Conservation (phyloP, 495 filamentous ascomycete species). For the Neurospora hispaniola region DNA sequence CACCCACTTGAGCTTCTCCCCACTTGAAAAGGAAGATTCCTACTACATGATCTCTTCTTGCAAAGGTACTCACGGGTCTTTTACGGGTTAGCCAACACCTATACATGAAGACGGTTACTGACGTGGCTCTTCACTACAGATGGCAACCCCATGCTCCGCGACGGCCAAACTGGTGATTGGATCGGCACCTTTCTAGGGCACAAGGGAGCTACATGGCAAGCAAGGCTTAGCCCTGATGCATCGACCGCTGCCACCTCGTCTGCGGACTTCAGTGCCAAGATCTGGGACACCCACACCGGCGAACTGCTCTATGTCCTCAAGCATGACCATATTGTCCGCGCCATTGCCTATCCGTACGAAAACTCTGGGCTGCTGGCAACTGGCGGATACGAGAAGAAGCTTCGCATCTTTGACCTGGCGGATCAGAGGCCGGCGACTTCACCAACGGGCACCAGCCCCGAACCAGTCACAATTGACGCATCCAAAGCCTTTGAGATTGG, state of each 20-base stretch:
- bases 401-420: slow-evolving; percentile 84
- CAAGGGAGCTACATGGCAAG: slow-evolving; percentile 96
- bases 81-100: background rate
- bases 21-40: slow-evolving; percentile 66
- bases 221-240: slow-evolving; percentile 79
- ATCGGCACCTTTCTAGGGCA: slow-evolving; percentile 97
- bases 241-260: slow-evolving; percentile 82
- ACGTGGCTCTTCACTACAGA: slow-evolving; percentile 39
- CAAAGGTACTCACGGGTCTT: slow-evolving; percentile 54
- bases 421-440: slow-evolving; percentile 22
- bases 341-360: slow-evolving; percentile 78
- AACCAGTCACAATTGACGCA: slow-evolving; percentile 30
- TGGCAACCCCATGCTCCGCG: slow-evolving; percentile 95
- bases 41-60: slow-evolving; percentile 97
- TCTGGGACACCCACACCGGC: slow-evolving; percentile 94
- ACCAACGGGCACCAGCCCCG: slow-evolving; percentile 10
- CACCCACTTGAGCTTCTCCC: slow-evolving; percentile 88
- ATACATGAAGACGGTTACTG: background rate
- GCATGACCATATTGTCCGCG: slow-evolving; percentile 89
- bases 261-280: slow-evolving; percentile 92
- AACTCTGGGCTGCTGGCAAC: slow-evolving; percentile 74
- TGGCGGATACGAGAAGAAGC: slow-evolving; percentile 90
- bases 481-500: slow-evolving; percentile 73
- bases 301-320: slow-evolving; percentile 81
- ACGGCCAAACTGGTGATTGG: slow-evolving; percentile 96